Percentiles rank a stretch among this genome's conserved stretches.
These are phyloP conservation scores for Neofusicoccum umdonicola DNA, from an alignment of 2,329 filamentous ascomycete genomes.

Conservation along the genomic window DNA sequence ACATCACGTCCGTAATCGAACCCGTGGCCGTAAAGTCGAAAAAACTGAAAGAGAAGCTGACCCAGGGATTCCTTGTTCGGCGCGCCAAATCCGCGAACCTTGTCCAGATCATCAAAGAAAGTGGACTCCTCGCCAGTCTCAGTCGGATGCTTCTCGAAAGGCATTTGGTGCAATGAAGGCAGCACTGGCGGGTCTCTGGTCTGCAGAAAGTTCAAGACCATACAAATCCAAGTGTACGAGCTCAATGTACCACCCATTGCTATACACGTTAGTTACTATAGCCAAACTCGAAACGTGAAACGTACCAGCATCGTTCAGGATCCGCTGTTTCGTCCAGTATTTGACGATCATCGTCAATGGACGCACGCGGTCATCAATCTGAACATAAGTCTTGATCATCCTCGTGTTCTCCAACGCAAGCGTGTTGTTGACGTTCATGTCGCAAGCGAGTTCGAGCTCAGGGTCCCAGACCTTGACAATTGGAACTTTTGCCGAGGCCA, in stretches of 20 bases:
- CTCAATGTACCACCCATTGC: slow-evolving; percentile 91
- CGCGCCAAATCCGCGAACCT: slow-evolving; percentile 69
- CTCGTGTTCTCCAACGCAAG: slow-evolving; percentile 92
- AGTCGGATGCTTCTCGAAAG: slow-evolving; percentile 59
- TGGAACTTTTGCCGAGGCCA: slow-evolving; percentile 91
- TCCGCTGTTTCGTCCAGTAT: slow-evolving; percentile 89
- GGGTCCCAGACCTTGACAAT: slow-evolving; percentile 99
- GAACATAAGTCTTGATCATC: slow-evolving; percentile 96
- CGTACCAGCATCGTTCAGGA: slow-evolving; percentile 94
- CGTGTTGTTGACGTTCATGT: slow-evolving; percentile 99
- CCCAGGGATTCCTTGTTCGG: slow-evolving; percentile 81
- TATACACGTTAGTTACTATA: slow-evolving; percentile 39
- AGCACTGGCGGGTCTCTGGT: slow-evolving; percentile 79
- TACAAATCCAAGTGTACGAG: slow-evolving; percentile 98
- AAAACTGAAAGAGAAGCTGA: slow-evolving; percentile 90
- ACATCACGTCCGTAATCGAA: slow-evolving; percentile 84
- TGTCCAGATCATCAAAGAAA: slow-evolving; percentile 83
- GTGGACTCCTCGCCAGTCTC: slow-evolving; percentile 67
- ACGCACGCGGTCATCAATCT: slow-evolving; percentile 85
- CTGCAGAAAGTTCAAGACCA: slow-evolving; percentile 96
- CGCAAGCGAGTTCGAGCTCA: slow-evolving; percentile 81
- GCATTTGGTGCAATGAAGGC: slow-evolving; percentile 76
- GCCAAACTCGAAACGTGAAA: slow-evolving; percentile 20
- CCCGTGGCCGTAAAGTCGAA: slow-evolving; percentile 90
- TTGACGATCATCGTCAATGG: slow-evolving; percentile 96